Percentiles rank a stretch among this genome's conserved stretches.
These are phyloP conservation scores for Dactylorhiza incarnata DNA, from an alignment of 106 monocot genomes.

Conservation along the genomic window DNA sequence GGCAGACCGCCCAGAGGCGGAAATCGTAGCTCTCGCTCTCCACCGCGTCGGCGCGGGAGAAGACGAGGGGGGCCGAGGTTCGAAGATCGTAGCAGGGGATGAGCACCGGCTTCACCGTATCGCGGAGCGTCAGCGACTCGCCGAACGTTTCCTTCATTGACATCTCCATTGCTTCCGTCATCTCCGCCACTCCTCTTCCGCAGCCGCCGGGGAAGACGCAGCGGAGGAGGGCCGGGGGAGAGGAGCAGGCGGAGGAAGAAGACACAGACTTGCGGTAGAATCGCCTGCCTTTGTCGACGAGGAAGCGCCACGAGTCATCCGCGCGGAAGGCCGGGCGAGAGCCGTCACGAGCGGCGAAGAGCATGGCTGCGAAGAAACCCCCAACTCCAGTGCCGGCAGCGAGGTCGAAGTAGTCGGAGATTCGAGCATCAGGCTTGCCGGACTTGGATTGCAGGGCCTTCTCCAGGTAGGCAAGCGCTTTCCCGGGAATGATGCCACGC, in stretches of 20 bases:
- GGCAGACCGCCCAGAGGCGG: constrained; percentile 50
- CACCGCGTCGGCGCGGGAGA: constrained; percentile 76
- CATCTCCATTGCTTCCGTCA: constrained; percentile 17
- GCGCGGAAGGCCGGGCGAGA: constrained; percentile 28
- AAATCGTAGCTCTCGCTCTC: constrained; percentile 62
- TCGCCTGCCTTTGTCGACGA: constrained; percentile 29
- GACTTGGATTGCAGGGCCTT: constrained; percentile 32
- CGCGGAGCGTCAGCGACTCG: constrained; percentile 41
- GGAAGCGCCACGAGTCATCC: constrained; percentile 52
- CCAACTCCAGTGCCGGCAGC: constrained; percentile 66
- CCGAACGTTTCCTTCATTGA: constrained; percentile 31
- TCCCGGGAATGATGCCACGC: constrained; percentile 45
- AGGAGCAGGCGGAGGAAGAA: constrained; percentile 2
- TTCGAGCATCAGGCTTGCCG: constrained; percentile 40
- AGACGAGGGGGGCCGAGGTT: constrained; percentile 58
- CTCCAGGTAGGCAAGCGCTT: constrained; percentile 49
- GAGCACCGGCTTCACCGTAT: constrained; percentile 58
- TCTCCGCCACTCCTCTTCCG: neutral
- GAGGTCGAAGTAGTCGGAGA: constrained; percentile 62
- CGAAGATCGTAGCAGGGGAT: constrained; percentile 70
- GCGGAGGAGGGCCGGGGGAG: neutral
- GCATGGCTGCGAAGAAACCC: constrained; percentile 61
- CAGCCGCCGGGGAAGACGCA: constrained; percentile 10
- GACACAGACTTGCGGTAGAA: constrained; percentile 18
- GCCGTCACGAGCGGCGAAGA: constrained; percentile 33